Conservation (phyloP, 1,139 yeast species). For the Casaregolazyma lundiana region DNA sequence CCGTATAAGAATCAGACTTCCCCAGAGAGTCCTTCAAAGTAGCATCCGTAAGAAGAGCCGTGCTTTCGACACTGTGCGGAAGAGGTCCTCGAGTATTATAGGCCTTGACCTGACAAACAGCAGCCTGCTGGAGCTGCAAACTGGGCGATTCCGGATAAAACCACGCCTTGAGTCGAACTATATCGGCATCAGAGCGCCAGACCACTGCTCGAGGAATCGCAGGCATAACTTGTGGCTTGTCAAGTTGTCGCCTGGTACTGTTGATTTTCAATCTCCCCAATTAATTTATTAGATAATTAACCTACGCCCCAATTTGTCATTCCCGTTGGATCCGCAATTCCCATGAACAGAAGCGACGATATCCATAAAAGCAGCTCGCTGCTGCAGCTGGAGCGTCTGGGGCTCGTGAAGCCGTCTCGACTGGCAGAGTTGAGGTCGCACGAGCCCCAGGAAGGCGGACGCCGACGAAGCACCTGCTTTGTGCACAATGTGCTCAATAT, state of each 20-base stretch:
- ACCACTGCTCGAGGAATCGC: conserved; percentile 40
- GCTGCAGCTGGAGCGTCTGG: conserved; percentile 6
- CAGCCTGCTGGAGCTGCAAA: not conserved
- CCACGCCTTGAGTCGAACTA: conserved; percentile 44
- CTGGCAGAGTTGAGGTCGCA: conserved; percentile 1
- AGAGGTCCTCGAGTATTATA: conserved; percentile 64
- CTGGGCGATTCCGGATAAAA: conserved; percentile 7
- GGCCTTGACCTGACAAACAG: conserved; percentile 33
- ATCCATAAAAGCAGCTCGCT: conserved; percentile 9
- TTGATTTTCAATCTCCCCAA: not conserved
- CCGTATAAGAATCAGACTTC: conserved; percentile 25
- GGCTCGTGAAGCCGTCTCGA: conserved; percentile 3
- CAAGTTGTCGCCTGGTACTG: not conserved
- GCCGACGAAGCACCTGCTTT: conserved; percentile 19
- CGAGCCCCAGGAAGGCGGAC: conserved; percentile 9
- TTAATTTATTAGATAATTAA: not conserved
- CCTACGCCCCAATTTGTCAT: not conserved
- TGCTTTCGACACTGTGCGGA: conserved; percentile 76
- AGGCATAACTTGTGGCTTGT: not conserved
- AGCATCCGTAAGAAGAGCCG: conserved; percentile 58
- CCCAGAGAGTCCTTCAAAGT: conserved; percentile 43
- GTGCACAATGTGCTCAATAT: conserved; percentile 24
- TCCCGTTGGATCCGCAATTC: not conserved
- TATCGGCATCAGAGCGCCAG: conserved; percentile 50
- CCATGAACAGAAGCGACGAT: not conserved